Evolutionary conservation across 306 rosid genomes (phyloP).

Genomic region (Parietaria judaica): DNA sequence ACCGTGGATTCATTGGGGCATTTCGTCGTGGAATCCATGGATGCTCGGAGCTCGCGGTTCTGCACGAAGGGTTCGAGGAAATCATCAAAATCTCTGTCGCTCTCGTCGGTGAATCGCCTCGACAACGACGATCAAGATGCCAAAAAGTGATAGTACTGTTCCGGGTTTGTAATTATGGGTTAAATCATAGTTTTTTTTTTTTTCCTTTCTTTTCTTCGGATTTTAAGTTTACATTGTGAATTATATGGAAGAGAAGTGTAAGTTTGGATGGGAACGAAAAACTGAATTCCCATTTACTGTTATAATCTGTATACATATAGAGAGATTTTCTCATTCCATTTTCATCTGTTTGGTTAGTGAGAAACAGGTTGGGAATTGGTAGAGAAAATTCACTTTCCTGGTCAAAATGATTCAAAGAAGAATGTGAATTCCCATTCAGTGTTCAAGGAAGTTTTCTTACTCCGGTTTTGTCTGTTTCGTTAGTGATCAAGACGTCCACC

Average conservation of each 20-base stretch:
- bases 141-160: not conserved
- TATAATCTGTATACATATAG: not conserved
- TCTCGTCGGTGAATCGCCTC: constrained; percentile 13
- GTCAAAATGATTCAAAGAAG: no score
- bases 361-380: not conserved
- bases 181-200: constrained; percentile 5
- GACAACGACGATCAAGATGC: constrained; percentile 6
- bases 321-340: not conserved
- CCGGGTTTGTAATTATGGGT: constrained; percentile 11
- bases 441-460: no score
- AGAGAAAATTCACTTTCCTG: no score
- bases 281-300: constrained; percentile 1
- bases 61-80: constrained; percentile 32
- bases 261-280: constrained; percentile 22
- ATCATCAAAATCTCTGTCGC: constrained; percentile 26
- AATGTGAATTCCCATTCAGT: no score
- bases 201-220: not conserved
- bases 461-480: no score
- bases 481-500: no score
- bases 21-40: constrained; percentile 37
- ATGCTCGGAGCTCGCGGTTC: constrained; percentile 21
- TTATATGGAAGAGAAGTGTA: constrained; percentile 8
- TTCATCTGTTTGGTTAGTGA: constrained; percentile 7
- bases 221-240: not conserved
- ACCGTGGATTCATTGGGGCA: constrained; percentile 52